Percentiles rank a stretch among this genome's conserved stretches.
These are phyloP conservation scores for Polytolypa hystricis DNA, from an alignment of 2,329 filamentous ascomycete genomes.

Conservation along the genomic window DNA sequence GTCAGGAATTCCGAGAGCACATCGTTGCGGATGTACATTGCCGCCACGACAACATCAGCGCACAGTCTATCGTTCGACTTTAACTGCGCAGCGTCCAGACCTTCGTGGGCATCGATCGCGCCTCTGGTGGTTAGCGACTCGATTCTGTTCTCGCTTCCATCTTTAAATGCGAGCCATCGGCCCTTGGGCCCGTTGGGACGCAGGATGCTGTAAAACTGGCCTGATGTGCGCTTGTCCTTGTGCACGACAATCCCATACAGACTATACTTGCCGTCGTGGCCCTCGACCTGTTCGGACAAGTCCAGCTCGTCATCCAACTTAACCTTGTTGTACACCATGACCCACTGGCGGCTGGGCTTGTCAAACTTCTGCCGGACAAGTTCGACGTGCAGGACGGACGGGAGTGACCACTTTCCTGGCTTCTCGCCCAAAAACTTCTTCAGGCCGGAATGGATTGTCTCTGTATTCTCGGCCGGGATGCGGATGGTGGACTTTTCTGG, in stretches of 20 bases:
- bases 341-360: slow-evolving; percentile 43
- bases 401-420: slow-evolving; percentile 32
- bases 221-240: slow-evolving; percentile 46
- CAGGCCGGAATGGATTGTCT: slow-evolving; percentile 28
- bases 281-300: slow-evolving; percentile 27
- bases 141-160: slow-evolving; percentile 45
- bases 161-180: slow-evolving; percentile 50
- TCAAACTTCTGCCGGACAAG: slow-evolving; percentile 48
- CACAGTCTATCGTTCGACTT: slow-evolving; percentile 28
- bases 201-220: slow-evolving; percentile 49
- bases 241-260: slow-evolving; percentile 52
- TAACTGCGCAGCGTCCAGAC: slow-evolving; percentile 29
- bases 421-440: slow-evolving; percentile 22
- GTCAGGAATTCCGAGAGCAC: slow-evolving; percentile 31
- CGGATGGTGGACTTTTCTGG: slow-evolving; percentile 28
- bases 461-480: slow-evolving; percentile 27
- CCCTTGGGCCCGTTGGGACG: slow-evolving; percentile 45
- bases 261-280: slow-evolving; percentile 37
- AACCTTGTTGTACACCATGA: slow-evolving; percentile 46
- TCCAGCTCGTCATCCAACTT: slow-evolving; percentile 43
- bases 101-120: slow-evolving; percentile 42
- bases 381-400: slow-evolving; percentile 44
- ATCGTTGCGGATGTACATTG: slow-evolving; percentile 45
- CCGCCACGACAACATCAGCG: slow-evolving; percentile 43
- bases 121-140: slow-evolving; percentile 46